Base-by-base conservation (phyloP, 225 moss, liverwort and hornwort genomes). In the Marchantia paleacea region DNA sequence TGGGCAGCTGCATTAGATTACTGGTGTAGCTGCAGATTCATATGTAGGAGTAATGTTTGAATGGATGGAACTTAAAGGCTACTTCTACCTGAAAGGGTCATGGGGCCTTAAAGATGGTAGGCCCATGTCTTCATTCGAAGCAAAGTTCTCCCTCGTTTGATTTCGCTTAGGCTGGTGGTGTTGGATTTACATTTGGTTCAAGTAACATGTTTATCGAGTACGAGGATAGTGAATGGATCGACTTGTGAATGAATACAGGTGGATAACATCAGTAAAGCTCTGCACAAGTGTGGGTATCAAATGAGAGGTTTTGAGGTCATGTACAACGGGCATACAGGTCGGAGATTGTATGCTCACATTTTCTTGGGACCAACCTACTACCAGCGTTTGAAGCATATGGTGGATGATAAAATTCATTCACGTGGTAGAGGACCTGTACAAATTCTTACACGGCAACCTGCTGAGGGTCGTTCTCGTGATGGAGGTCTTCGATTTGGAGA, bases 251-350 rank as follows among this genome's bases (percentile, higher is more conserved):
- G 49, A 7, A 49, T 76, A 14, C 73, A 92, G 92, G 92, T 99
- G 65, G 99, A 99, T 77, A 99, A 99, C 76, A 99, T 99, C 77
- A 99, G 99, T 81, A 99, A 95, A 82, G 99, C 99, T 7, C 83
- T 99, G 31, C 99, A 99, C 83, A 99, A 94, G 86, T 99, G 99
- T 78, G 99, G 99, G 25, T 99, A 99, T 62, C 99, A 99, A 85
- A 99, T 99, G 99, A 90, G 99, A 84, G 99, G 99, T 29, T 99
- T 99, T 80, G 99, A 99, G 86, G 95, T 95, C 53, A 99, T 99
- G 99, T 99, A 99, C 84, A 99, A 99, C 73, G 99, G 99, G 63
- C 99, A 99, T 81, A 99, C 99, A 3, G 99, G 99, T 79, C 92
- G 99, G 76, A 92, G 92, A 87, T 84, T 99, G 48, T 88, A 75